A percentile compares a stretch with the other conserved stretches of the same genome.
These are phyloP conservation scores for Fusarium buharicum DNA, from an alignment of 2,329 filamentous ascomycete genomes.

Conservation along the genomic window DNA sequence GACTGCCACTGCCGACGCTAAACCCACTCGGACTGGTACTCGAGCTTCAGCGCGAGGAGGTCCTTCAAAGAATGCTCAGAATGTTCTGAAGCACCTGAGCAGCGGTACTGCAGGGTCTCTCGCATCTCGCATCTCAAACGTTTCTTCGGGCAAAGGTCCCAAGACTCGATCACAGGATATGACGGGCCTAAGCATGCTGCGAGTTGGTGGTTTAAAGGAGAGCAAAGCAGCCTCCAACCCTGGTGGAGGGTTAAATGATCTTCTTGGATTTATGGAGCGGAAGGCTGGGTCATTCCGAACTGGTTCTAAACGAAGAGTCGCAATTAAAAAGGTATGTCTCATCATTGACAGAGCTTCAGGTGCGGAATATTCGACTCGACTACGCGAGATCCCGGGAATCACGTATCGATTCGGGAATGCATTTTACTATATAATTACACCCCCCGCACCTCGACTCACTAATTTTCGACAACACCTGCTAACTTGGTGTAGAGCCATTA, in stretches of 20 bases:
- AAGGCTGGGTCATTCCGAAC: slow-evolving; percentile 69
- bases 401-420: slow-evolving; percentile 34
- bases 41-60: slow-evolving; percentile 48
- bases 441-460: slow-evolving; percentile 36
- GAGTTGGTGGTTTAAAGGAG: slow-evolving; percentile 70
- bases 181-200: slow-evolving; percentile 51
- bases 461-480: slow-evolving; percentile 62
- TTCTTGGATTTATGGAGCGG: slow-evolving; percentile 76
- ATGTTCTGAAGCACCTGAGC: slow-evolving; percentile 56
- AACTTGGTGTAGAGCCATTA: slow-evolving; percentile 76
- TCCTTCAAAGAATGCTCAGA: slow-evolving; percentile 54
- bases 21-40: slow-evolving; percentile 43
- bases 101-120: slow-evolving; percentile 50
- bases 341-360: slow-evolving; percentile 49
- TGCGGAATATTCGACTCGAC: slow-evolving; percentile 38
- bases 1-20: slow-evolving; percentile 41
- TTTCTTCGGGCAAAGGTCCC: slow-evolving; percentile 40
- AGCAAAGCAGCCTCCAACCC: slow-evolving; percentile 75
- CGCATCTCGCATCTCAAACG: slow-evolving; percentile 50
- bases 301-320: slow-evolving; percentile 62
- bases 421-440: slow-evolving; percentile 35
- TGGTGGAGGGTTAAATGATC: slow-evolving; percentile 72
- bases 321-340: slow-evolving; percentile 81
- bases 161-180: slow-evolving; percentile 40
- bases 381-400: slow-evolving; percentile 35